Conservation (phyloP, 2,329 filamentous ascomycete genomes). For the Curvularia verruculosa region DNA sequence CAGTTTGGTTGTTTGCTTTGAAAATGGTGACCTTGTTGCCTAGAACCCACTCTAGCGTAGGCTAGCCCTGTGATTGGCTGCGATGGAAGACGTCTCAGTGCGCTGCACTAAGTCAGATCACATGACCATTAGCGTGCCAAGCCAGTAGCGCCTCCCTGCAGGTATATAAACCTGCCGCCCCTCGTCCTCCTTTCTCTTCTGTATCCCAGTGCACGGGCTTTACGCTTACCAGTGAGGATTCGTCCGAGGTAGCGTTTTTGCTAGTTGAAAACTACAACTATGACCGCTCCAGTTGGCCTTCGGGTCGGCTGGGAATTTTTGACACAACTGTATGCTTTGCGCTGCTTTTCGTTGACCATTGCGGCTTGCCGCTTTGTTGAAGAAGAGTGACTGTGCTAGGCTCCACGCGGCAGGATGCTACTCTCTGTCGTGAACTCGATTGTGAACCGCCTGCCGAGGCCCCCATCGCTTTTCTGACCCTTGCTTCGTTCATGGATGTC, state of each 20-base stretch:
- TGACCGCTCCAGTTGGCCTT: constrained; percentile 75
- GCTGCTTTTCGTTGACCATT: constrained; percentile 40
- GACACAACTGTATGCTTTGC: constrained; percentile 51
- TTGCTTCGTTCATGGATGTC: no score
- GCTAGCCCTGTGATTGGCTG: not conserved
- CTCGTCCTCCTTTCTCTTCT: constrained; percentile 11
- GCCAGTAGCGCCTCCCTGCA: constrained; percentile 6
- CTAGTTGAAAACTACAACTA: constrained; percentile 86
- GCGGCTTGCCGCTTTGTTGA: constrained; percentile 37
- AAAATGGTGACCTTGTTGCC: constrained; percentile 3
- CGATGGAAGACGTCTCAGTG: not conserved
- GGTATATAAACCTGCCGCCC: constrained; percentile 14
- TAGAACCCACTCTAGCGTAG: not conserved
- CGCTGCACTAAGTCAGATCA: constrained; percentile 9
- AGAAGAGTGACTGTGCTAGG: constrained; percentile 28
- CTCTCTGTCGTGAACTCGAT: no score
- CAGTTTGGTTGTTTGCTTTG: not conserved
- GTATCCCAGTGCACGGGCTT: constrained; percentile 69
- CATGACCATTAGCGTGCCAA: constrained; percentile 29
- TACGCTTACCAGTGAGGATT: constrained; percentile 86
- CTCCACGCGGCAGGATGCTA: no score
- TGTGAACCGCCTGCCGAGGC: no score
- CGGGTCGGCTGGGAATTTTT: constrained; percentile 81
- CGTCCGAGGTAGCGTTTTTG: constrained; percentile 87
- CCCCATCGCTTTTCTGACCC: no score